Evolutionary conservation across 129 eudicot species (phyloP), one percentile per base, ranked within the genome.

Genomic region (Silybum marianum): DNA sequence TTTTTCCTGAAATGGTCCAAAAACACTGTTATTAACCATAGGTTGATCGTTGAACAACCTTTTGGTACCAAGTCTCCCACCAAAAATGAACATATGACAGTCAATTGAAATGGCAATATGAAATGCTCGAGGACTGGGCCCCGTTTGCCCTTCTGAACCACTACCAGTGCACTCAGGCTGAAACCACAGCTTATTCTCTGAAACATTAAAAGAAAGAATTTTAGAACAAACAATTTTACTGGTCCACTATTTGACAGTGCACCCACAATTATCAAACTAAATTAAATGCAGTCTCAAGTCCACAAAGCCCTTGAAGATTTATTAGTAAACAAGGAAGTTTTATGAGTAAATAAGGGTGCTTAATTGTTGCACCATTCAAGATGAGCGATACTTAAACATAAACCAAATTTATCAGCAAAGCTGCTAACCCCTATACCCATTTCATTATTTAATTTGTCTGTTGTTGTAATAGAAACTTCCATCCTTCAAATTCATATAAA

Each of bases 1-100:
- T 51, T 42, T 30, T 42, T 44, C 40, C 26, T 62, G 65, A 62
- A 63, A 24, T 60, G 48, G 19, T 25, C 13, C 28, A 62, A 38
- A 73, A 67, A 18, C 32, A 16, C 30, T 12, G 51, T 38, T 32
- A 79, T 38, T 34, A 4, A 79, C 1, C 6, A 63, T 36, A 63
- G 72, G 51, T 36, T 60, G 73, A 63, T 44, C 44, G 42, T 67
- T 7, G 30, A 83, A 80, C 75, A 78, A 91, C 98, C 99, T 95
- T 82, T 91, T 91, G 80, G 87, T 84, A 81, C 95, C 94, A 72
- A 89, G 92, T 71, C 99, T 90, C 78, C 99, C 99, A 66, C 97
- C 98, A 85, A 95, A 95, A 78, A 95, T 88, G 81, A 95, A 95
- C 97, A 95, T 88, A 84, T 95, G 98, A 84, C 93, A 91, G 73